Conservation (phyloP, 495 filamentous ascomycete genomes). For the Daldinia concentrica region DNA sequence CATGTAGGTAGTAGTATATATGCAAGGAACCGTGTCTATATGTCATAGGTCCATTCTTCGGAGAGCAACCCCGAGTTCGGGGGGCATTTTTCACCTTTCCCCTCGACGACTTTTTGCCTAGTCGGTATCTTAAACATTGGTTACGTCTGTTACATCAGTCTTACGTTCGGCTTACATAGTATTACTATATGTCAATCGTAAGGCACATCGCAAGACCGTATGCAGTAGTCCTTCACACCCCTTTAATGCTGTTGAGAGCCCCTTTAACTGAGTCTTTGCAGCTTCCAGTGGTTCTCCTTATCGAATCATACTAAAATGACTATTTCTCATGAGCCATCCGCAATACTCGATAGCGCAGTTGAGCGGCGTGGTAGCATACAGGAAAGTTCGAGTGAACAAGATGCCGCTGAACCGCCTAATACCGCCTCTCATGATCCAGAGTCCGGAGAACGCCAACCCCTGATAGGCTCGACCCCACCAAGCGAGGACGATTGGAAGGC, state of each 20-base stretch:
- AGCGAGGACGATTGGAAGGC: slow-evolving; percentile 49
- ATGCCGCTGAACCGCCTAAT: slow-evolving; percentile 11
- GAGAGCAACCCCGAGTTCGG: slow-evolving; percentile 28
- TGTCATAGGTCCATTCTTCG: slow-evolving; percentile 14
- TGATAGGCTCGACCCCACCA: slow-evolving; percentile 48
- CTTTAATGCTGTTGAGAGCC: neutral
- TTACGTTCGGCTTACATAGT: neutral
- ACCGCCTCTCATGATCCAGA: slow-evolving; percentile 26
- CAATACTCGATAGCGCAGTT: neutral
- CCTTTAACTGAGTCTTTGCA: neutral
- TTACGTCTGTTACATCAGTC: neutral
- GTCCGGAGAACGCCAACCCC: slow-evolving; percentile 49
- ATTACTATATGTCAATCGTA: neutral
- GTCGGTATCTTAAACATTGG: neutral
- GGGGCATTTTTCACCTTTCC: neutral
- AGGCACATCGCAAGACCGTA: neutral
- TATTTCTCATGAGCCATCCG: neutral
- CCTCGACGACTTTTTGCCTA: neutral
- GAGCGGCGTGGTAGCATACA: neutral
- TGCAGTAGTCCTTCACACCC: neutral
- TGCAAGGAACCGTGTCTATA: slow-evolving; percentile 27
- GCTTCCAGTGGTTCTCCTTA: neutral
- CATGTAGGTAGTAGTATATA: slow-evolving; percentile 18
- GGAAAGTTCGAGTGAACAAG: neutral
- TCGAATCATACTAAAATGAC: neutral